phyloP scores from a whole-genome alignment of 2,329 filamentous ascomycete species.

The Lecanicillium sp. region DNA sequence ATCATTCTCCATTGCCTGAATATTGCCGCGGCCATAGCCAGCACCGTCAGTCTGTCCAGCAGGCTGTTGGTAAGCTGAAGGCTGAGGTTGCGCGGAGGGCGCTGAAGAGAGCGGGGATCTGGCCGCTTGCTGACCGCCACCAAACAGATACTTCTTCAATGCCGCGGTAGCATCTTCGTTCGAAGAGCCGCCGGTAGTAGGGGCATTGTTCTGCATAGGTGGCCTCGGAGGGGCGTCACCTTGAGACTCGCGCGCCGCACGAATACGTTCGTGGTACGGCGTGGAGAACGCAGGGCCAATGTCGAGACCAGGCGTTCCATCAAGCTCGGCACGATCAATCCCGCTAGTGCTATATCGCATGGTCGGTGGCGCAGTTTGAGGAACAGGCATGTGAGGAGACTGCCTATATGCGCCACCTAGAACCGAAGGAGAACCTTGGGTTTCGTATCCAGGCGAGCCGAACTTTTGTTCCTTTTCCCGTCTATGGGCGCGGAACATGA shows the following conservation, averaged over 20 bases:
- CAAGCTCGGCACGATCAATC: constrained; percentile 48
- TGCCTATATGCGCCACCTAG: neutral
- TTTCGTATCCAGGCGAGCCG: constrained; percentile 41
- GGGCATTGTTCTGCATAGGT: constrained; percentile 25
- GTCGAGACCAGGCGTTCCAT: constrained; percentile 48
- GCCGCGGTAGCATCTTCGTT: constrained; percentile 12
- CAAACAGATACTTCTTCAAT: constrained; percentile 50
- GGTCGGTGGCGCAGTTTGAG: constrained; percentile 39
- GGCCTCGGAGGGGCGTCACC: constrained; percentile 20
- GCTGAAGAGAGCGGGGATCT: constrained; percentile 8
- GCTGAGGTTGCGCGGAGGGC: neutral
- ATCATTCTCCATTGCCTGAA: constrained; percentile 47
- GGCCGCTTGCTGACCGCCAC: constrained; percentile 21
- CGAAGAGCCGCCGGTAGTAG: constrained; percentile 31
- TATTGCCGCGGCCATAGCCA: constrained; percentile 22
- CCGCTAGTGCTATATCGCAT: constrained; percentile 16
- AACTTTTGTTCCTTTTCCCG: constrained; percentile 63
- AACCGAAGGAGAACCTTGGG: constrained; percentile 21
- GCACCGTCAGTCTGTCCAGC: neutral
- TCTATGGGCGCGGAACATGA: constrained; percentile 83
- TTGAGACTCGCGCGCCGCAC: constrained; percentile 39
- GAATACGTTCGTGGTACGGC: constrained; percentile 56
- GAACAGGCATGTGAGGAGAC: constrained; percentile 10
- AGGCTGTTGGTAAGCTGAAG: constrained; percentile 1
- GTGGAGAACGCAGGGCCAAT: constrained; percentile 65